Evolutionary conservation across 495 filamentous ascomycete species (phyloP), one percentile per base, ranked within the genome.

Genomic region (Bacidia gigantensis): DNA sequence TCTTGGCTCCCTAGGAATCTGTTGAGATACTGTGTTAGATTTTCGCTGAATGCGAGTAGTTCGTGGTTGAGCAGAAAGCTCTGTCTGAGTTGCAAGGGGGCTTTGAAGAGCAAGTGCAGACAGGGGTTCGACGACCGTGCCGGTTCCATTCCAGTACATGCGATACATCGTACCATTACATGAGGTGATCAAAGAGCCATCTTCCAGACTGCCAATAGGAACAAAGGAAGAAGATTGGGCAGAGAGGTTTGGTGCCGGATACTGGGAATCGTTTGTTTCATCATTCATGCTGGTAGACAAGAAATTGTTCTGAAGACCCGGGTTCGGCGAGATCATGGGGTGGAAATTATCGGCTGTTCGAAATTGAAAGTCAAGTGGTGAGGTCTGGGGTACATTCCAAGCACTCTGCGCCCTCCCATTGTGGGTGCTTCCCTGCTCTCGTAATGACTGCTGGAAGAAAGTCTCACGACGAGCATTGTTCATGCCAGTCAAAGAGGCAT

Each of bases 81-180:
- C 47, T 17, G 47, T 17, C 47, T 38, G 47, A 10, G 26, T 17
- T 5, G 17, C 48, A n/a, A 26, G 9, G 23, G 52, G 20, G 23
- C 39, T 35, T 3, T 46, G 40, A 26, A 23, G 17, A 17, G 46
- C 11, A 3, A 42, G 20, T 0, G 48, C 11, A 39, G 45, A 50
- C 0, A 57, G 44, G 12, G 59, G 55, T 32, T 59, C 57, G 45
- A 57, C 47, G 25, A 50, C 51, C 1, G 39, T 45, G 14, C 18
- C 52, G 18, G 42, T 12, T 2, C 59, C 59, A 44, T 59, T 56
- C 53, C 53, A 61, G 35, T 48, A 59, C 17, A 39, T 40, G 18
- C 57, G 56, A 53, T 55, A 61, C 11, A 40, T 49, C 20, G 43
- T 44, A 18, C 59, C 59, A 26, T 57, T 56, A 26, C 45, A 52